Evolutionary conservation across 2,329 filamentous ascomycete species (phyloP).

Genomic region (Diplodia seriata): DNA sequence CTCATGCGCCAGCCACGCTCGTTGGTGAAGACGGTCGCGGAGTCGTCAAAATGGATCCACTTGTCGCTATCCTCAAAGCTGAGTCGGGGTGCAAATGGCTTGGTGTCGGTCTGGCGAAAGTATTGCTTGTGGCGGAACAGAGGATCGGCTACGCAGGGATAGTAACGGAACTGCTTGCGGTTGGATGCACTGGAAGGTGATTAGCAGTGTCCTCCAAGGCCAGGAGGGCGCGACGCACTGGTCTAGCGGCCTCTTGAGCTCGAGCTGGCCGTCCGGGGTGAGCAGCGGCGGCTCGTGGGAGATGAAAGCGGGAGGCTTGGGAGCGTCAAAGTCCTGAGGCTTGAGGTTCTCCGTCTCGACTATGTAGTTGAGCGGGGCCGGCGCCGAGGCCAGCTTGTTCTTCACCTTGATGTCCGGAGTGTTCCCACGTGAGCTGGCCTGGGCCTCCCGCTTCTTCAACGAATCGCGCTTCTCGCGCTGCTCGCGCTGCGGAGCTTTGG

Average conservation of each 20-base stretch:
- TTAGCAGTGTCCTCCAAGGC: neutral
- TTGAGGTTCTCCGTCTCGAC: slow-evolving; percentile 48
- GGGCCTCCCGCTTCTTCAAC: slow-evolving; percentile 60
- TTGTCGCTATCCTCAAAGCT: slow-evolving; percentile 91
- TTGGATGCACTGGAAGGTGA: slow-evolving; percentile 60
- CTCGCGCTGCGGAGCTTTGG: slow-evolving; percentile 46
- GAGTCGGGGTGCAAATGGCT: slow-evolving; percentile 82
- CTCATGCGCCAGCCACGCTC: slow-evolving; percentile 93
- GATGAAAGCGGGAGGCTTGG: slow-evolving; percentile 55
- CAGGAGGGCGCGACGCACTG: slow-evolving; percentile 39
- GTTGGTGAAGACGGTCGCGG: slow-evolving; percentile 80
- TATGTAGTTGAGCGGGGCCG: slow-evolving; percentile 60
- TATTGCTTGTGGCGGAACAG: slow-evolving; percentile 84
- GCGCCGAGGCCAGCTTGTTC: slow-evolving; percentile 44
- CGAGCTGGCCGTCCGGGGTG: slow-evolving; percentile 50
- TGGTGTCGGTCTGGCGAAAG: slow-evolving; percentile 86
- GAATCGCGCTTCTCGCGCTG: slow-evolving; percentile 61
- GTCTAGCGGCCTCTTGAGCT: slow-evolving; percentile 58
- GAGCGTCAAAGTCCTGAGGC: slow-evolving; percentile 57
- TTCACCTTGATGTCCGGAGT: slow-evolving; percentile 52
- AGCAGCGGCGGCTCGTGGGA: slow-evolving; percentile 56
- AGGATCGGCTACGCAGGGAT: slow-evolving; percentile 88
- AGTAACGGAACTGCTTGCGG: slow-evolving; percentile 81
- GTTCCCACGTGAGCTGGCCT: slow-evolving; percentile 47
- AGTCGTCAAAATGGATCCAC: slow-evolving; percentile 79